Percentiles rank a stretch among this genome's conserved stretches.
Conservation (phyloP, 208 protist species). For the Acanthamoeba healyi region DNA sequence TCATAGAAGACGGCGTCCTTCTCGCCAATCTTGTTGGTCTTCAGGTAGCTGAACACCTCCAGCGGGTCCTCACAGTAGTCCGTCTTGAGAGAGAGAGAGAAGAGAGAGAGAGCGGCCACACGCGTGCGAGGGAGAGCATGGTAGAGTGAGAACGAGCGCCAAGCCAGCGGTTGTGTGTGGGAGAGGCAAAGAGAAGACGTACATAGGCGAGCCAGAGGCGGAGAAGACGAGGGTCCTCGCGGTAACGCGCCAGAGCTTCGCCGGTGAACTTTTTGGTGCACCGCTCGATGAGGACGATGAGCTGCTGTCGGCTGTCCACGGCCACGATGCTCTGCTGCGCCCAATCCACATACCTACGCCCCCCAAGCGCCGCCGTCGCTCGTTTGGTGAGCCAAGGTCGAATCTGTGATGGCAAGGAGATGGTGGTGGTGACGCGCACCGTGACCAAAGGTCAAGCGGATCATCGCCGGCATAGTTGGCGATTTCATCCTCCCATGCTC, state of each 20-base stretch:
- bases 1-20: conserved; percentile 34
- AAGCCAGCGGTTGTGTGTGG: no score
- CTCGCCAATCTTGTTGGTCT: conserved; percentile 34
- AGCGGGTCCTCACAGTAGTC: conserved; percentile 39
- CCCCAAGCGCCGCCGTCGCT: background rate
- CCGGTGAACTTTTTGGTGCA: background rate
- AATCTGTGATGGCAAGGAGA: background rate
- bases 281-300: background rate
- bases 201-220: conserved; percentile 16
- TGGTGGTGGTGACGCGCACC: background rate
- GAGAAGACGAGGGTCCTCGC: conserved; percentile 12
- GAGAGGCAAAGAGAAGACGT: no score
- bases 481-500: background rate
- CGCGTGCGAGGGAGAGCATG: background rate
- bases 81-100: background rate
- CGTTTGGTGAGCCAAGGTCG: no score
- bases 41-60: conserved; percentile 31
- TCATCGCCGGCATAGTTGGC: conserved; percentile 1
- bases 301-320: background rate
- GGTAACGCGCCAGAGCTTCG: background rate
- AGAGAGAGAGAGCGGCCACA: background rate
- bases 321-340: conserved; percentile 30
- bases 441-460: conserved; percentile 8
- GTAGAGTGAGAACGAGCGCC: no score
- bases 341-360: conserved; percentile 28